These are phyloP conservation scores for Fraxinus albicans DNA, from an alignment of 305 asterid genomes.

Conservation along the genomic window DNA sequence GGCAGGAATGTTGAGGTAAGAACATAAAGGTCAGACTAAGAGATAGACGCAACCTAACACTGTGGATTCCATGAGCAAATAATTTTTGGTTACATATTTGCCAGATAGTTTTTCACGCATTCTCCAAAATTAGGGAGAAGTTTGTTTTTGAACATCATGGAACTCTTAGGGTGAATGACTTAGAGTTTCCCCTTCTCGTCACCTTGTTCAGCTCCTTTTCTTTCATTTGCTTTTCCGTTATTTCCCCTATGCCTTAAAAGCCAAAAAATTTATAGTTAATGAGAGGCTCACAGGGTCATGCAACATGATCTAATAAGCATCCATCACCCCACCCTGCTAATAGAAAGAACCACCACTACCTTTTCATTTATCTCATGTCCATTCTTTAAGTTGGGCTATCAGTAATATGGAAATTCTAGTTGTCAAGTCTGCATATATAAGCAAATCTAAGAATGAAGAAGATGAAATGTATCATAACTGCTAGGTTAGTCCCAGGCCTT, in stretches of 20 bases:
- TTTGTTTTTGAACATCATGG: not conserved
- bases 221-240: not conserved
- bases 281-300: not conserved
- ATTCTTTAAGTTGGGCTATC: not conserved
- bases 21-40: slow-evolving; percentile 1
- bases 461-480: not conserved
- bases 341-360: not conserved
- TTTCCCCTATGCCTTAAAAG: not conserved
- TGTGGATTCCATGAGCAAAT: not conserved
- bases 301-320: not conserved
- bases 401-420: not conserved
- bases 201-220: not conserved
- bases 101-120: not conserved
- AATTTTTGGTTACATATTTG: not conserved
- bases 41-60: slow-evolving; percentile 10
- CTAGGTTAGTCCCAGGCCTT: not conserved
- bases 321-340: not conserved
- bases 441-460: not conserved
- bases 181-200: not conserved
- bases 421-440: not conserved
- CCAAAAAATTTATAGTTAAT: not conserved
- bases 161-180: not conserved
- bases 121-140: not conserved
- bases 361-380: not conserved
- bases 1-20: not conserved